Evolutionary conservation across 345 rosid species (phyloP), one percentile per base, ranked within the genome.

Genomic region (Rhodamnia argentea): DNA sequence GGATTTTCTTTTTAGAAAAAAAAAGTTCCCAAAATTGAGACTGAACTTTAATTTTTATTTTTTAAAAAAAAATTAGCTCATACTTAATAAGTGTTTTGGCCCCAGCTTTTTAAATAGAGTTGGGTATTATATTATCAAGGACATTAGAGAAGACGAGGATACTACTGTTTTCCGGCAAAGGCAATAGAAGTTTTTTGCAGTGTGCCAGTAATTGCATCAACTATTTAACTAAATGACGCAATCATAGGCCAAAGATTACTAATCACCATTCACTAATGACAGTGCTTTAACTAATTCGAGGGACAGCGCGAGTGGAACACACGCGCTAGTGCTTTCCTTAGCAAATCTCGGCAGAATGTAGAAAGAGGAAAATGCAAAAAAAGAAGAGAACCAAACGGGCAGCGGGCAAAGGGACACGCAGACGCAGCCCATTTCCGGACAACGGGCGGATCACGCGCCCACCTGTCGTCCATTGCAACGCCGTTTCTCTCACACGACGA

Each of bases 391-490:
- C 11, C 16, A 24, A 82, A 26, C 24, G 83, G 83, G 86, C 86
- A 85, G 86, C 29, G 11, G 82, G 82, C 51, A 85, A 27, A 12
- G 82, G 5, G 76, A 57, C 82, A n/a, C 81, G 86, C 82, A 26
- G 70, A n/a, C 81, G 86, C 82, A 42, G 70, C 26, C n/a, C 56
- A 12, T 13, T 10, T 20, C 52, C 84, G 92, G 94, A 91, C 94
- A 94, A 51, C 94, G 94, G 93, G 93, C 90, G 91, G 90, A 86
- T 53, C 27, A 70, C 47, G 81, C 81, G 81, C 81, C 81, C 26
- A 6, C 10, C 76, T 37, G 47, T 70, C 47, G 81, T 37, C 81
- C 47, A 70, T 37, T 37, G 7, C 37, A 37, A 70, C 47, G 47
- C 81, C 47, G 47, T 37, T 18, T 4, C 26, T 4, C 7, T 37